Evolutionary conservation across 208 protist genomes (phyloP), one percentile per base, ranked within the genome.

Genomic region (Acanthamoeba healyi): DNA sequence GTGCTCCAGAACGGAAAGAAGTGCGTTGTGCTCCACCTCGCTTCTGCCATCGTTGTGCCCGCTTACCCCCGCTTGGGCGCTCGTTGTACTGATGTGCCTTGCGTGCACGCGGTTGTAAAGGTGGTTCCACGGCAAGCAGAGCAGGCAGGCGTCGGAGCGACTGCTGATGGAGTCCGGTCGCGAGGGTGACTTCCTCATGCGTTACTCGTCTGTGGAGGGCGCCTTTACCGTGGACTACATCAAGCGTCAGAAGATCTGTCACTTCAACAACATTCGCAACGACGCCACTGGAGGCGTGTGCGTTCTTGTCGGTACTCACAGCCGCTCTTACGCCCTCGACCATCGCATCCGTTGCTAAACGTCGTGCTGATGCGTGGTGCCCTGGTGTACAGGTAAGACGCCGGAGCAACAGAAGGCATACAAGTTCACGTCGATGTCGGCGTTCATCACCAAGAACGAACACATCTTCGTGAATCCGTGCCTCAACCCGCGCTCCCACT

Each of bases 91-190:
- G n/a, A n/a, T n/a, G n/a, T n/a, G n/a, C n/a, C n/a, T n/a, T n/a
- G n/a, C n/a, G n/a, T n/a, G n/a, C n/a, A n/a, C n/a, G 26, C 70
- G 26, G 15, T 40, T 81, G 34, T 29, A 38, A 7, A 91, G 84
- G 51, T 91, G 84, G 84, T 91, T 91, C 51, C 84, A 91, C 36
- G 84, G 84, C 26, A 67, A 58, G 34, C 84, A 91, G 36, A 91
- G 84, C 84, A 91, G 84, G 51, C 84, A 91, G 36, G 84, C 84
- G n/a, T 91, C 84, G 6, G 84, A 91, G 54, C 84, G 84, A 12
- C 54, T 91, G 29, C 54, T 91, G 84, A 58, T 91, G 54, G 84
- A 91, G 40, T 49, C 36, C 0, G 84, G 36, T 2, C 29, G 54
- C 32, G 84, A 91, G 42, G 84, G 84, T 19, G 54, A 67, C 26